phyloP scores from a whole-genome alignment of 805 yeast genomes.

The Lipomyces starkeyi region DNA sequence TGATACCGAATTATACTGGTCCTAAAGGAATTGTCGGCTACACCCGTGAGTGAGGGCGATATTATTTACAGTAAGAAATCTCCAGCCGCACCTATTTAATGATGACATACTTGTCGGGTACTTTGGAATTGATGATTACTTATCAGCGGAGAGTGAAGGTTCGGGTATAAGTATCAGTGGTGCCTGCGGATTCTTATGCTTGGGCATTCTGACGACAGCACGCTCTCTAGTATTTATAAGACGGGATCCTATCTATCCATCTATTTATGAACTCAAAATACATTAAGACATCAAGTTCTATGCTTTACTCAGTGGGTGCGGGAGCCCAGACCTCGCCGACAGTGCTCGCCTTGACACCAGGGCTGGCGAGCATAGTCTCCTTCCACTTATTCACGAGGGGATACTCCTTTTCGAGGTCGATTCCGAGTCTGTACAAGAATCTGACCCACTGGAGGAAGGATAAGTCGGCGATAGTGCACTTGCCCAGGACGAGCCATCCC shows the following conservation, averaged over 20 bases:
- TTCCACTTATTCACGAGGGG: conserved; percentile 91
- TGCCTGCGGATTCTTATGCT: background rate
- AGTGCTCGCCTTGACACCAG: conserved; percentile 60
- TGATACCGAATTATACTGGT: no score
- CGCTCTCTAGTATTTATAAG: background rate
- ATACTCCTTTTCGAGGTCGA: conserved; percentile 78
- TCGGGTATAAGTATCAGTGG: background rate
- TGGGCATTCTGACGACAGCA: background rate
- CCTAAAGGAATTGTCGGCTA: no score
- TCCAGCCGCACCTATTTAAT: no score
- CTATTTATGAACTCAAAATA: no score
- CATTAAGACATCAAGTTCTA: background rate
- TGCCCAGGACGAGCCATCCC: conserved; percentile 87
- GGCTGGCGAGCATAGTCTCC: conserved; percentile 88
- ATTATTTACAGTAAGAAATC: no score
- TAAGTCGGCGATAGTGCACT: conserved; percentile 76
- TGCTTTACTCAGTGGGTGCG: background rate
- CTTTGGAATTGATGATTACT: background rate
- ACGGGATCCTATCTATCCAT: background rate
- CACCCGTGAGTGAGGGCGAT: no score
- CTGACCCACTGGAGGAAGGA: conserved; percentile 94
- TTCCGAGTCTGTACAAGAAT: conserved; percentile 84
- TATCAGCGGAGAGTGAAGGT: background rate
- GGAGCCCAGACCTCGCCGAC: conserved; percentile 36
- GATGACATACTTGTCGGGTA: no score